Evolutionary conservation across 805 yeast species (phyloP).

Genomic region (Cyberlindnera bimundalis): DNA sequence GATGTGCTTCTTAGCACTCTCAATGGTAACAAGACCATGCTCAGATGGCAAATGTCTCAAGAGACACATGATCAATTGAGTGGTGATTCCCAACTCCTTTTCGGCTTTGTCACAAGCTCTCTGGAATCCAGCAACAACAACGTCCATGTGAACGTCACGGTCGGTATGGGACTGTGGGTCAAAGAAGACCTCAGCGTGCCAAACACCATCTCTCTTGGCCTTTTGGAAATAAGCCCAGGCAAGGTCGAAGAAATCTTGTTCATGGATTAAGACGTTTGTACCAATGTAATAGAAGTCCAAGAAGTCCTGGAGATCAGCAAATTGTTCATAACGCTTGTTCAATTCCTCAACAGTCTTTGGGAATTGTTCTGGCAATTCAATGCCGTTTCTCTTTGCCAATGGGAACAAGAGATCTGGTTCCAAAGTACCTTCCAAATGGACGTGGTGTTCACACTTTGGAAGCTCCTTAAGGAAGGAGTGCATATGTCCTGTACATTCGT

Average conservation of each 20-base stretch:
- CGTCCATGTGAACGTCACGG: slow-evolving; percentile 56
- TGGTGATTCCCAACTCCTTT: slow-evolving; percentile 55
- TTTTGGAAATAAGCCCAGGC: slow-evolving; percentile 70
- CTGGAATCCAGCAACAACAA: slow-evolving; percentile 62
- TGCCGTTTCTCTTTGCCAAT: slow-evolving; percentile 61
- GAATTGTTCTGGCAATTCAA: slow-evolving; percentile 57
- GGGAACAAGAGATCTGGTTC: slow-evolving; percentile 72
- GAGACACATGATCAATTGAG: slow-evolving; percentile 77
- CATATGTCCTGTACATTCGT: slow-evolving; percentile 37
- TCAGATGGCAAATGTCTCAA: slow-evolving; percentile 69
- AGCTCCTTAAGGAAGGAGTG: slow-evolving; percentile 57
- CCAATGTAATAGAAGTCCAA: slow-evolving; percentile 78
- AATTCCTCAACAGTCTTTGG: slow-evolving; percentile 59
- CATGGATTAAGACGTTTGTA: slow-evolving; percentile 66
- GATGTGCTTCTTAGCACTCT: slow-evolving; percentile 48
- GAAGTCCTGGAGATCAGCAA: slow-evolving; percentile 73
- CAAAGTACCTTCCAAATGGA: slow-evolving; percentile 79
- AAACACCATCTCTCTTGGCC: slow-evolving; percentile 55
- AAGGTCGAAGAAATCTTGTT: slow-evolving; percentile 71
- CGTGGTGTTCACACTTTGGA: slow-evolving; percentile 87
- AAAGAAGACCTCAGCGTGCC: slow-evolving; percentile 74
- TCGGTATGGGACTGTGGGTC: slow-evolving; percentile 84
- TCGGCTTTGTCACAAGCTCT: slow-evolving; percentile 66
- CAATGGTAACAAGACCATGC: slow-evolving; percentile 55
- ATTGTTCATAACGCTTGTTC: slow-evolving; percentile 54